A percentile compares a stretch with the other conserved stretches of the same genome.
Evolutionary conservation across 306 rosid species (phyloP).

Genomic region (Rosa chinensis): DNA sequence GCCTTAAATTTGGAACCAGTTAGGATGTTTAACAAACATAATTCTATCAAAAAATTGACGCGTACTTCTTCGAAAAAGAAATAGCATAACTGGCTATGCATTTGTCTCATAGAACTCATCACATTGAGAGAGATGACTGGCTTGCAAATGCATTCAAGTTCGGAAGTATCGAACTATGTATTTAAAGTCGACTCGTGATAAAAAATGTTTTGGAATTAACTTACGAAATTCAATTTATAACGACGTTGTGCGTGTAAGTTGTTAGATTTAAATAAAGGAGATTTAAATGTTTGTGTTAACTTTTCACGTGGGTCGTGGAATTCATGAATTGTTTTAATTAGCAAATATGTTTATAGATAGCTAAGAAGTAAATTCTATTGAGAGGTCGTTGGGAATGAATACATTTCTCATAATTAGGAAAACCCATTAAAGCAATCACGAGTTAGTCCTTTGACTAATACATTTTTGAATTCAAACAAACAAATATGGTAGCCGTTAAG

Average conservation of each 20-base stretch:
- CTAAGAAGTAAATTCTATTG: not conserved
- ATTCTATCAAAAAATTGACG: no score
- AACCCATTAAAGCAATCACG: not conserved
- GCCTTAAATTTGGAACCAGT: no score
- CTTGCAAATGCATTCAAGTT: not conserved
- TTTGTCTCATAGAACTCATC: no score
- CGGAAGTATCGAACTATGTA: not conserved
- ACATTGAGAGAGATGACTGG: not conserved
- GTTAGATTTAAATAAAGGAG: not conserved
- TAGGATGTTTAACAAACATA: no score
- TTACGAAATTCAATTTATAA: no score
- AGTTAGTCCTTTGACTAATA: constrained; percentile 1
- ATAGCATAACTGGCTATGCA: not conserved
- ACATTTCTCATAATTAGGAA: constrained; percentile 7
- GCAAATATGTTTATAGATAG: not conserved
- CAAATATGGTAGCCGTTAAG: not conserved
- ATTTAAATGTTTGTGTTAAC: not conserved
- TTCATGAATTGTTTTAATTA: not conserved
- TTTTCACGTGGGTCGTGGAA: no score
- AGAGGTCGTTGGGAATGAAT: constrained; percentile 10
- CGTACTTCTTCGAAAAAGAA: not conserved
- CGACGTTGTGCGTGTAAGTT: not conserved
- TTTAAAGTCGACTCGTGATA: not conserved
- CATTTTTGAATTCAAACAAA: constrained; percentile 4
- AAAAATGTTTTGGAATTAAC: no score